Conservation (phyloP, 2,329 filamentous ascomycete genomes). For the Penicillium freii region DNA sequence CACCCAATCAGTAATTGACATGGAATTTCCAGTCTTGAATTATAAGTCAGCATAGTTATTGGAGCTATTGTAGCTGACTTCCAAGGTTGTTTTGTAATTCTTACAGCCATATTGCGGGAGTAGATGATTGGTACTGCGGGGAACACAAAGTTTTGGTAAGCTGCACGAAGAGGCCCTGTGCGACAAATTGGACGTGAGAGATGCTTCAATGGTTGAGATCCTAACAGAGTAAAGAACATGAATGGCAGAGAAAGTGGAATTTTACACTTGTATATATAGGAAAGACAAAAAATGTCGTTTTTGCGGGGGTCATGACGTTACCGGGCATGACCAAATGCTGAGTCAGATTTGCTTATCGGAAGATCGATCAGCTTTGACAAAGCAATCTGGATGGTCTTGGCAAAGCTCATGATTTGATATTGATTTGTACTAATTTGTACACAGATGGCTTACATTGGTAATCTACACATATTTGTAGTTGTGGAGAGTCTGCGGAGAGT, state of each 20-base stretch:
- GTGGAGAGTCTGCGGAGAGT: neutral
- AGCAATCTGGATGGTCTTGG: constrained; percentile 11
- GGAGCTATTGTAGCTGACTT: neutral
- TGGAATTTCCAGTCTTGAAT: constrained; percentile 28
- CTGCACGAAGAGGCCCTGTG: constrained; percentile 11
- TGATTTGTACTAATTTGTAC: constrained; percentile 3
- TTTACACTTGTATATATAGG: constrained; percentile 10
- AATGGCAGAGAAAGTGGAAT: constrained; percentile 4
- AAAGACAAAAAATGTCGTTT: constrained; percentile 7
- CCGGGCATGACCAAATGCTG: constrained; percentile 17
- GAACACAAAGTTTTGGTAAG: constrained; percentile 20
- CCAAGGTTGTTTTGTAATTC: constrained; percentile 6
- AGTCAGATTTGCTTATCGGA: constrained; percentile 23
- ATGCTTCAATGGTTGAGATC: constrained; percentile 23
- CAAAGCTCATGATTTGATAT: neutral
- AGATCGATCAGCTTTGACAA: constrained; percentile 30
- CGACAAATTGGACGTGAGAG: constrained; percentile 15
- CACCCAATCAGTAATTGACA: constrained; percentile 80
- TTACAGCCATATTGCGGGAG: constrained; percentile 37
- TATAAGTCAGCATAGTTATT: neutral
- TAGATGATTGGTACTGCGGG: constrained; percentile 17
- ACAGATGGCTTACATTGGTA: neutral
- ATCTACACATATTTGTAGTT: constrained; percentile 6
- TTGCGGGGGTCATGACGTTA: constrained; percentile 16
- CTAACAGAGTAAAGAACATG: constrained; percentile 28